phyloP scores from a whole-genome alignment of 306 rosid species.

The Dryas alaskensis region DNA sequence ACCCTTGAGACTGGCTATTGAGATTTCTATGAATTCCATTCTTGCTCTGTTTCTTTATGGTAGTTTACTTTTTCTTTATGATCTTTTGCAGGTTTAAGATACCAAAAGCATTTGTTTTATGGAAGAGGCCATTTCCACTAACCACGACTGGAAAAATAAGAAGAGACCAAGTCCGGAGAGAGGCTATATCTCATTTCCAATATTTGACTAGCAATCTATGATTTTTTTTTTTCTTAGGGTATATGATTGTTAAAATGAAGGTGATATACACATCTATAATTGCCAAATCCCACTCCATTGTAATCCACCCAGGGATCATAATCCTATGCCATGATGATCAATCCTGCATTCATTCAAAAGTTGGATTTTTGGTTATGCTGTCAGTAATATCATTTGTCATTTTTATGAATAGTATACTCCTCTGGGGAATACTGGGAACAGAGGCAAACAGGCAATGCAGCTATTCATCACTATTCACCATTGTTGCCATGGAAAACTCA shows the following conservation, averaged over 20 bases:
- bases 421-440: too few relatives aligned
- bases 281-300: too few relatives aligned
- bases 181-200: conserved; percentile 41
- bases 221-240: not conserved
- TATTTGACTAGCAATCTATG: conserved; percentile 56
- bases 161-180: conserved; percentile 55
- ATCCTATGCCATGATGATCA: too few relatives aligned
- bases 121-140: conserved; percentile 73
- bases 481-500: too few relatives aligned
- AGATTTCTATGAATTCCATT: too few relatives aligned
- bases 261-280: not conserved
- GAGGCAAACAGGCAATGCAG: too few relatives aligned
- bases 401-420: too few relatives aligned
- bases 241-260: not conserved
- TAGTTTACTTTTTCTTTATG: not conserved
- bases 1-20: not conserved
- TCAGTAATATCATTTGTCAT: too few relatives aligned
- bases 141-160: conserved; percentile 67
- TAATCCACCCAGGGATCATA: too few relatives aligned
- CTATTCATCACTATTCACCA: too few relatives aligned
- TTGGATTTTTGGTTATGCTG: too few relatives aligned
- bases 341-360: too few relatives aligned
- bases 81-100: conserved; percentile 68
- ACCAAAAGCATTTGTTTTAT: conserved; percentile 53
- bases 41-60: not conserved